A percentile compares a stretch with the other conserved stretches of the same genome.
Evolutionary conservation across 2,329 filamentous ascomycete genomes (phyloP).

Genomic region (Emergomyces pasteurianus): DNA sequence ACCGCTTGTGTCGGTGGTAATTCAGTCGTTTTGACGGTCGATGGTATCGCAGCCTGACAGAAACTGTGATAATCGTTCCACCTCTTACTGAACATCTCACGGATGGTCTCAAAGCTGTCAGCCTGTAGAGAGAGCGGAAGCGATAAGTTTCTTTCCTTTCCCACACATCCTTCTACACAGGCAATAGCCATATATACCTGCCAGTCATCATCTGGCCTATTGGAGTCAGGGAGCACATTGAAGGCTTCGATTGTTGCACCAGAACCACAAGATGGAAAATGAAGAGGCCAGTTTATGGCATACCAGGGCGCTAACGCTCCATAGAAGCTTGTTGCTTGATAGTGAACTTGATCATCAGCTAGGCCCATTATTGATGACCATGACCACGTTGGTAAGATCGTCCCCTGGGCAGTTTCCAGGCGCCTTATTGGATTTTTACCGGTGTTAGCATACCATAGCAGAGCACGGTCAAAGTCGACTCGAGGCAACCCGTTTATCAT

Average conservation of each 20-base stretch:
- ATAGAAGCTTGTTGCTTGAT: background rate
- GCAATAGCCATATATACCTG: background rate
- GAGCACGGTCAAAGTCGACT: background rate
- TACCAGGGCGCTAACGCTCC: background rate
- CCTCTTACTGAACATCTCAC: background rate
- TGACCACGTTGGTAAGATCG: background rate
- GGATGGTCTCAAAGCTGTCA: background rate
- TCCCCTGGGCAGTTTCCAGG: background rate
- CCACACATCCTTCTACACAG: background rate
- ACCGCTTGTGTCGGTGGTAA: background rate
- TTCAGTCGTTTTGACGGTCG: background rate
- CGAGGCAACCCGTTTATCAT: background rate
- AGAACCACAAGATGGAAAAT: background rate
- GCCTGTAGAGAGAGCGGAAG: background rate
- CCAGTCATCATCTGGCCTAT: background rate
- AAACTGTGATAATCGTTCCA: background rate
- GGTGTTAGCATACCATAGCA: background rate
- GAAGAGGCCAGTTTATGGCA: background rate
- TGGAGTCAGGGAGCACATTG: background rate
- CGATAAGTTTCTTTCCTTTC: background rate
- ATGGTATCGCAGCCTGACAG: background rate
- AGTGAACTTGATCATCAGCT: background rate
- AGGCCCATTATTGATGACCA: background rate
- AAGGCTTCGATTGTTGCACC: background rate
- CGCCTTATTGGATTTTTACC: background rate